Evolutionary conservation across 2,329 filamentous ascomycete genomes (phyloP).

Genomic region (Daldinia sp.): DNA sequence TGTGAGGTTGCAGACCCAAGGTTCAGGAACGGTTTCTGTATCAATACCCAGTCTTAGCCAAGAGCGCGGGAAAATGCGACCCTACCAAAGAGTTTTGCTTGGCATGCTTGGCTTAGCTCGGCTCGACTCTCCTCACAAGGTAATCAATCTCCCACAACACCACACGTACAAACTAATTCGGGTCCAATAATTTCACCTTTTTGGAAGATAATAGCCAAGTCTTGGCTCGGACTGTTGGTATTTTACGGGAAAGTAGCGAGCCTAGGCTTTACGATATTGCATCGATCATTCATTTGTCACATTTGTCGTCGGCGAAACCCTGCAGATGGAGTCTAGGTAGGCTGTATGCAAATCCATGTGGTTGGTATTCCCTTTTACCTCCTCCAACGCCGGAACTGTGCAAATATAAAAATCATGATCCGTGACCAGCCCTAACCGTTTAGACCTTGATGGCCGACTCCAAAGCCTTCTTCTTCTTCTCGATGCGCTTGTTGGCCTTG

Average conservation of each 20-base stretch:
- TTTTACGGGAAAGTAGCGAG: background rate
- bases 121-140: constrained; percentile 30
- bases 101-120: constrained; percentile 25
- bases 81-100: constrained; percentile 26
- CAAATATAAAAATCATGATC: constrained; percentile 47
- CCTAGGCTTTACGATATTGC: background rate
- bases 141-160: constrained; percentile 18
- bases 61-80: constrained; percentile 19
- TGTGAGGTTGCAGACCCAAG: constrained; percentile 18
- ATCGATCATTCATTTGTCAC: constrained; percentile 40
- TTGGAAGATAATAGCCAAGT: constrained; percentile 12
- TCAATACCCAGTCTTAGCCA: constrained; percentile 25
- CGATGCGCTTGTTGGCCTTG: constrained; percentile 82
- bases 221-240: constrained; percentile 18
- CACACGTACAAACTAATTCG: constrained; percentile 7
- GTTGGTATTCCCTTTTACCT: constrained; percentile 51
- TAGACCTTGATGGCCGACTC: constrained; percentile 99
- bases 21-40: constrained; percentile 30
- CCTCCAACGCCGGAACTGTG: constrained; percentile 50
- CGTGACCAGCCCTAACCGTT: constrained; percentile 41
- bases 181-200: constrained; percentile 11
- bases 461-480: constrained; percentile 93
- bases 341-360: constrained; percentile 48
- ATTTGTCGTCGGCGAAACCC: constrained; percentile 41
- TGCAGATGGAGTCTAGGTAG: constrained; percentile 40